Evolutionary conservation across 257 asterid genomes (phyloP).

Genomic region (Ocimum tenuiflorum): DNA sequence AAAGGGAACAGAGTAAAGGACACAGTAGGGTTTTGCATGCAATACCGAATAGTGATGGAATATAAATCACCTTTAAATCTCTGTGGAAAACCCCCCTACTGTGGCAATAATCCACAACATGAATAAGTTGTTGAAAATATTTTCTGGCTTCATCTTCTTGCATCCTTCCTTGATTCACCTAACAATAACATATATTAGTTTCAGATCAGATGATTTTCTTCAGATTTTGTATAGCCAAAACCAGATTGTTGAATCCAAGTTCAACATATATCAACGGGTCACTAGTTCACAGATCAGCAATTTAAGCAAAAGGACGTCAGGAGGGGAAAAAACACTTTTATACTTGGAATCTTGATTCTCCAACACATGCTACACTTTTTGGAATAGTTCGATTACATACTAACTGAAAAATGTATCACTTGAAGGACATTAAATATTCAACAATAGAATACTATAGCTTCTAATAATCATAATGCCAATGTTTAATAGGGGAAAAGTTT

Average conservation of each 20-base stretch:
- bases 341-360: not conserved
- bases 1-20: not conserved
- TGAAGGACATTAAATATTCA: not conserved
- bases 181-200: constrained; percentile 4
- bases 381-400: not conserved
- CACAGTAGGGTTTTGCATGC: not conserved
- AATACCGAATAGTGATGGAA: not conserved
- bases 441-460: too few species aligned
- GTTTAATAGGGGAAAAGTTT: not conserved
- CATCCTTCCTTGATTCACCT: constrained; percentile 90
- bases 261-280: not conserved
- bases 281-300: not conserved
- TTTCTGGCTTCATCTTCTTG: constrained; percentile 78
- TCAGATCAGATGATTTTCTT: constrained; percentile 10
- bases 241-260: not conserved
- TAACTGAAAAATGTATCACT: not conserved
- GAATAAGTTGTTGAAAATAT: constrained; percentile 86
- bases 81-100: constrained; percentile 96
- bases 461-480: not conserved
- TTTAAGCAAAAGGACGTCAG: not conserved
- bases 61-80: constrained; percentile 61
- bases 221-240: not conserved
- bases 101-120: constrained; percentile 91
- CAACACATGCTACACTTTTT: too few species aligned
- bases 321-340: too few species aligned